Conservation (phyloP, 257 asterid species). For the Nemophila menziesii region DNA sequence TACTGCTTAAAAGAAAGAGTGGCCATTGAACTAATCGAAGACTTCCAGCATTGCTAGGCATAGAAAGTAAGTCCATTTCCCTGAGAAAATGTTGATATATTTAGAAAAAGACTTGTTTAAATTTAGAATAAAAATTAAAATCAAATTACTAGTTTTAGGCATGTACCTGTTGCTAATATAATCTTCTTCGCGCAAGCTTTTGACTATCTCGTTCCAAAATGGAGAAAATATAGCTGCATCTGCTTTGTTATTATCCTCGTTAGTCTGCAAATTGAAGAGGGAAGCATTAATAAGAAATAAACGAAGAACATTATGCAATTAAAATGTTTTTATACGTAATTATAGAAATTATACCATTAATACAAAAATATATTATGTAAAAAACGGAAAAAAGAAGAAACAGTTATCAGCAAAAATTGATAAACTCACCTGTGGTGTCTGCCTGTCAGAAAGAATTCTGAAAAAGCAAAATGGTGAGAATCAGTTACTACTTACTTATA, state of each 20-base stretch:
- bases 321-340: no score
- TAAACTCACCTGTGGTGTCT: conserved; percentile 56
- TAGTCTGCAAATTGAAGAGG: conserved; percentile 19
- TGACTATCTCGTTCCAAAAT: conserved; percentile 94
- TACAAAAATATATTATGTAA: not conserved
- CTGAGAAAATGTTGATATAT: conserved; percentile 19
- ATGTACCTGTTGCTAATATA: conserved; percentile 76
- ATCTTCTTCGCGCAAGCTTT: conserved; percentile 95
- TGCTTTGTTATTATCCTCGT: conserved; percentile 59
- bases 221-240: conserved; percentile 84
- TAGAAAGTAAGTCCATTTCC: conserved; percentile 95
- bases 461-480: conserved; percentile 19
- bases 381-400: no score
- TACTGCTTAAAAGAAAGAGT: conserved; percentile 89
- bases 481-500: conserved; percentile 14
- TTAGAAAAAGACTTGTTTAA: no score
- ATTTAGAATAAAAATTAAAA: not conserved
- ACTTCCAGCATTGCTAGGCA: conserved; percentile 96
- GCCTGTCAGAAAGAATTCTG: conserved; percentile 61
- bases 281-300: not conserved
- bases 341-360: no score
- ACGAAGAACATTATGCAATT: conserved; percentile 4
- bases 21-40: conserved; percentile 95
- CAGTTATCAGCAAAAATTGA: not conserved
- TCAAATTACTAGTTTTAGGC: conserved; percentile 4